Evolutionary conservation across 495 filamentous ascomycete genomes (phyloP).

Genomic region (Articulospora tetracladia): DNA sequence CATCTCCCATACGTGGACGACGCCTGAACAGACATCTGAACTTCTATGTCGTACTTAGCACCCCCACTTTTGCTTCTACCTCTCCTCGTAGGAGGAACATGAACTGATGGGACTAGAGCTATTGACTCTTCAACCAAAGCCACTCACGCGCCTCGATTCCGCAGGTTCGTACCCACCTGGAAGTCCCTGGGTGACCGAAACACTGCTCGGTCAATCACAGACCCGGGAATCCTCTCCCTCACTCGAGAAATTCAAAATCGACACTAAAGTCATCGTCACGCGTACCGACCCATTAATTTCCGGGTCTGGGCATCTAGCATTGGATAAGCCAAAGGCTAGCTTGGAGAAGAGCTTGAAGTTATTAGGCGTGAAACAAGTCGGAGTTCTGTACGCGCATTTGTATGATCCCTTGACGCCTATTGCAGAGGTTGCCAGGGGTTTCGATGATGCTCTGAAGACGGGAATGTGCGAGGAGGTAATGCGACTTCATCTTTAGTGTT

Average conservation of each 20-base stretch:
- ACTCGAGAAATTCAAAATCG: not conserved
- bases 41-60: not conserved
- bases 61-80: not conserved
- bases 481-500: not conserved
- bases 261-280: not conserved
- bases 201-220: conserved; percentile 23
- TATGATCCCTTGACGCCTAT: conserved; percentile 2
- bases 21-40: not conserved
- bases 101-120: not conserved
- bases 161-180: conserved; percentile 9
- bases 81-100: not conserved
- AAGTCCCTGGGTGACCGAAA: conserved; percentile 14
- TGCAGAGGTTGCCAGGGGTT: not conserved
- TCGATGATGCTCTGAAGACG: not conserved
- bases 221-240: not conserved
- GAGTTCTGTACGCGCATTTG: conserved; percentile 39
- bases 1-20: conserved; percentile 10
- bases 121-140: not conserved
- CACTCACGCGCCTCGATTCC: conserved; percentile 7
- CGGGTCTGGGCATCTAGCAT: not conserved
- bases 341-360: conserved; percentile 19
- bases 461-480: conserved; percentile 18
- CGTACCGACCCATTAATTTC: not conserved
- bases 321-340: not conserved
- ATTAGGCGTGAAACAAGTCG: conserved; percentile 27